Conservation (phyloP, 2,329 filamentous ascomycete species). For the Aspergillaceae sp. region DNA sequence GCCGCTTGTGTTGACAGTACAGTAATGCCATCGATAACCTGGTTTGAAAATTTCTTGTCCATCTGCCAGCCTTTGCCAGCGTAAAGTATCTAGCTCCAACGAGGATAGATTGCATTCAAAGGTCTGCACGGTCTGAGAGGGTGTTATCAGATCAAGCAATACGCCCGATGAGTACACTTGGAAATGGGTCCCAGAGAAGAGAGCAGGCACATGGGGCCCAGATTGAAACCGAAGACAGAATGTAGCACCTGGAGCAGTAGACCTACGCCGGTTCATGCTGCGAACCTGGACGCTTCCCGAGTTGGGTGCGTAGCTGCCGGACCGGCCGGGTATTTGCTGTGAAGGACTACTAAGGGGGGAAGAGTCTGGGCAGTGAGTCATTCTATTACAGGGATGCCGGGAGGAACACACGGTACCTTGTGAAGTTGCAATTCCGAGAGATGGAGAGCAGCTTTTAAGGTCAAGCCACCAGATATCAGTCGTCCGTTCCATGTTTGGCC, state of each 20-base stretch:
- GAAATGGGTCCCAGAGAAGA: conserved; percentile 87
- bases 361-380: conserved; percentile 31
- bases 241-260: conserved; percentile 71
- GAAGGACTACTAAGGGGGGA: conserved; percentile 22
- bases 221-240: conserved; percentile 85
- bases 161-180: conserved; percentile 91
- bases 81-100: conserved; percentile 73
- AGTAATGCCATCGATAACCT: conserved; percentile 97
- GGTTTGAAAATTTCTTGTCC: conserved; percentile 86
- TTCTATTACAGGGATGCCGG: conserved; percentile 18
- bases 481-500: conserved; percentile 92
- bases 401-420: conserved; percentile 44
- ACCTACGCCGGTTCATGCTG: conserved; percentile 42
- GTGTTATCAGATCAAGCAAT: conserved; percentile 88
- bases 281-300: conserved; percentile 53
- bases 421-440: conserved; percentile 64
- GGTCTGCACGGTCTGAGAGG: conserved; percentile 74
- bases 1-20: conserved; percentile 87
- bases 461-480: conserved; percentile 98
- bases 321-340: conserved; percentile 29
- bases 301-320: conserved; percentile 61
- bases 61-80: conserved; percentile 93
- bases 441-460: conserved; percentile 70
- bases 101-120: conserved; percentile 87
- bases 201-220: conserved; percentile 74